Evolutionary conservation across 1,284 basidiomycete genomes (phyloP).

Genomic region (Peniophora sp.): DNA sequence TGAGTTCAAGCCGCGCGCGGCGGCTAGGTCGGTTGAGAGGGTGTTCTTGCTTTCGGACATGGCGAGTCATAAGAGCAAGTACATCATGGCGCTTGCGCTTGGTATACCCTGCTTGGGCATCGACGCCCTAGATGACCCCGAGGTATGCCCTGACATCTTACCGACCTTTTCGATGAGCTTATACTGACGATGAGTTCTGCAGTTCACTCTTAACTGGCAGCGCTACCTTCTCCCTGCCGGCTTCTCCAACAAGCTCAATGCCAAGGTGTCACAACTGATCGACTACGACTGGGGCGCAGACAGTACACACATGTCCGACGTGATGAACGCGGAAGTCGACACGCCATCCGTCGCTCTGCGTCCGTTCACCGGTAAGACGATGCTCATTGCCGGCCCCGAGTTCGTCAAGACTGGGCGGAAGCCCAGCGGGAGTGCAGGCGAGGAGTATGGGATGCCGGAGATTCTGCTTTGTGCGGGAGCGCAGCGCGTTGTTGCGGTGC

Average conservation of each 20-base stretch:
- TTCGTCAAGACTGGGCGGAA: slow-evolving; percentile 35
- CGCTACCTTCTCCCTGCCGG: slow-evolving; percentile 65
- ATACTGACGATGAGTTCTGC: too few relatives aligned
- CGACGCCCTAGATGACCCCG: slow-evolving; percentile 12
- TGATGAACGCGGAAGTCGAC: slow-evolving; percentile 38
- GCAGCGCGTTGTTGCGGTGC: slow-evolving; percentile 49
- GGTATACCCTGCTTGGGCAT: slow-evolving; percentile 79
- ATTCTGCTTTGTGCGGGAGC: slow-evolving; percentile 76
- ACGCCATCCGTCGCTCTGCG: slow-evolving; percentile 39
- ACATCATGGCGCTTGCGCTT: slow-evolving; percentile 71
- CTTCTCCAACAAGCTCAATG: slow-evolving; percentile 39
- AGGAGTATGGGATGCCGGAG: slow-evolving; percentile 30
- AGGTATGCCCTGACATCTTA: too few relatives aligned
- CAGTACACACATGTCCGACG: slow-evolving; percentile 42
- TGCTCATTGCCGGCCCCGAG: slow-evolving; percentile 50
- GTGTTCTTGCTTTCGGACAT: slow-evolving; percentile 67
- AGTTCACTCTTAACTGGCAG: slow-evolving; percentile 2
- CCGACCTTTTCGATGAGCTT: too few relatives aligned
- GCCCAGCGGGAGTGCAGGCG: slow-evolving; percentile 19
- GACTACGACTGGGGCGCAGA: slow-evolving; percentile 65
- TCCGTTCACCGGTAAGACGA: slow-evolving; percentile 39
- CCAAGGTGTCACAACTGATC: slow-evolving; percentile 60
- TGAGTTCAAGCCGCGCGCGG: slow-evolving; percentile 28
- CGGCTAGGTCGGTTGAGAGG: slow-evolving; percentile 32
- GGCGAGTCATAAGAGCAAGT: slow-evolving; percentile 66